A percentile compares a stretch with the other conserved stretches of the same genome.
Evolutionary conservation across 2,329 filamentous ascomycete genomes (phyloP).

Genomic region (Exophiala spinifera): DNA sequence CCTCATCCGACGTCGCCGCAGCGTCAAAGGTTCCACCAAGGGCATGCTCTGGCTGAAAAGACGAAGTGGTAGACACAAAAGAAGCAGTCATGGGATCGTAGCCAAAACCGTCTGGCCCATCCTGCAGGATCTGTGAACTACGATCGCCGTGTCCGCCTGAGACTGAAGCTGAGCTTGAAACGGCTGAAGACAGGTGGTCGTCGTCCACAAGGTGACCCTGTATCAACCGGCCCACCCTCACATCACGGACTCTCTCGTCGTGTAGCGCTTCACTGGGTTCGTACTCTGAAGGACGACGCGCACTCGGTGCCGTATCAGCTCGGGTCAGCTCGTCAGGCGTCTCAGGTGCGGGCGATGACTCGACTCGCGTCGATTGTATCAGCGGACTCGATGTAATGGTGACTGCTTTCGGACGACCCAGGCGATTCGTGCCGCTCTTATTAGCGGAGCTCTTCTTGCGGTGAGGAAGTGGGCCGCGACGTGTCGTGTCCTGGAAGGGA

Average conservation of each 20-base stretch:
- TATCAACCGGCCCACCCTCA: slow-evolving; percentile 84
- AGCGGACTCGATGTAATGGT: slow-evolving; percentile 31
- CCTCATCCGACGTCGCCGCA: slow-evolving; percentile 79
- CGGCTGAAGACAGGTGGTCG: slow-evolving; percentile 75
- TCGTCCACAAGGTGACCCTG: slow-evolving; percentile 96
- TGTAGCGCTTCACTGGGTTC: slow-evolving; percentile 59
- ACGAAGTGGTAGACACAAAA: slow-evolving; percentile 76
- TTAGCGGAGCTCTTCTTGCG: slow-evolving; percentile 4
- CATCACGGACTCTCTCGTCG: slow-evolving; percentile 79
- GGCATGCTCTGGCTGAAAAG: slow-evolving; percentile 64
- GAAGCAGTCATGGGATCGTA: slow-evolving; percentile 84
- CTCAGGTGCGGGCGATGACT: slow-evolving; percentile 29
- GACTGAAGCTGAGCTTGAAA: slow-evolving; percentile 61
- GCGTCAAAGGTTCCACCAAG: slow-evolving; percentile 83
- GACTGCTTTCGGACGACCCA: slow-evolving; percentile 25
- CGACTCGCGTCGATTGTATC: slow-evolving; percentile 25
- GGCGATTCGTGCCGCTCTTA: slow-evolving; percentile 10
- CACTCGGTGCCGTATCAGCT: slow-evolving; percentile 38
- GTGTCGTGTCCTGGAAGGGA: background rate
- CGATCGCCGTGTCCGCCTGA: slow-evolving; percentile 50
- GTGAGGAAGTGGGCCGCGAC: slow-evolving; percentile 7
- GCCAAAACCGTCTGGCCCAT: slow-evolving; percentile 52
- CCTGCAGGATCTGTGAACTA: slow-evolving; percentile 40
- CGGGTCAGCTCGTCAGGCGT: slow-evolving; percentile 34
- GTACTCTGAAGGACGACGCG: slow-evolving; percentile 42